These are phyloP conservation scores for Phytophthora tubulina DNA, from an alignment of 352 stramenopile species.

Conservation along the genomic window DNA sequence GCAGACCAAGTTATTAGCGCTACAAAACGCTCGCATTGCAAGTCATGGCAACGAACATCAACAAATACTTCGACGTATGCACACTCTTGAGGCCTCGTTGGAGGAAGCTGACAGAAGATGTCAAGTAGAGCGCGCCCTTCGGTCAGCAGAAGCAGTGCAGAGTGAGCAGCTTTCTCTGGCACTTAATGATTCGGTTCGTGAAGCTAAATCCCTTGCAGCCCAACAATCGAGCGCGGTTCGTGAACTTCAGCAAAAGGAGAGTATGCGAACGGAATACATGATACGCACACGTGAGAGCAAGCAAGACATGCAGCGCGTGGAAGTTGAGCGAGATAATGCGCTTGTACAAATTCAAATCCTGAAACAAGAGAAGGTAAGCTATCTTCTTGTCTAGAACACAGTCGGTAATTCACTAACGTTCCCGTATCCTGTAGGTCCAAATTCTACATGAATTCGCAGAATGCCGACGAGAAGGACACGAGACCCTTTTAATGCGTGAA, in stretches of 20 bases:
- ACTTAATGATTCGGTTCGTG: conserved; percentile 58
- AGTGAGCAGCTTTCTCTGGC: conserved; percentile 62
- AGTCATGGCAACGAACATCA: conserved; percentile 68
- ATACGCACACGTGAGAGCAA: conserved; percentile 58
- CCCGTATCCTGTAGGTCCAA: conserved; percentile 29
- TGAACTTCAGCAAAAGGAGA: conserved; percentile 66
- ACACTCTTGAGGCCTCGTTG: conserved; percentile 54
- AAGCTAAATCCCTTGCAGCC: conserved; percentile 57
- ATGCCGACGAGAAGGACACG: conserved; percentile 51
- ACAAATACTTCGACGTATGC: conserved; percentile 62
- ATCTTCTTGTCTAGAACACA: neutral
- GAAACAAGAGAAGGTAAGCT: conserved; percentile 51
- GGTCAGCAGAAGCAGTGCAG: conserved; percentile 61
- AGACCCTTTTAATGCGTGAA: conserved; percentile 73
- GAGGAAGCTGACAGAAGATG: conserved; percentile 48
- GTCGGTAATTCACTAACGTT: neutral
- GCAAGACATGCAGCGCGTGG: conserved; percentile 56
- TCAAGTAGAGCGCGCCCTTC: conserved; percentile 63
- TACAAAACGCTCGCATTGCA: conserved; percentile 64
- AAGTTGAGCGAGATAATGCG: conserved; percentile 66
- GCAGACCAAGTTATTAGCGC: conserved; percentile 71
- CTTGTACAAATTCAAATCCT: conserved; percentile 54
- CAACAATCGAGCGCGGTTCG: conserved; percentile 59
- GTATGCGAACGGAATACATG: conserved; percentile 67
- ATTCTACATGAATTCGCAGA: conserved; percentile 51